Conservation (phyloP, 1,284 basidiomycete species). For the Marasmius fiardii region DNA sequence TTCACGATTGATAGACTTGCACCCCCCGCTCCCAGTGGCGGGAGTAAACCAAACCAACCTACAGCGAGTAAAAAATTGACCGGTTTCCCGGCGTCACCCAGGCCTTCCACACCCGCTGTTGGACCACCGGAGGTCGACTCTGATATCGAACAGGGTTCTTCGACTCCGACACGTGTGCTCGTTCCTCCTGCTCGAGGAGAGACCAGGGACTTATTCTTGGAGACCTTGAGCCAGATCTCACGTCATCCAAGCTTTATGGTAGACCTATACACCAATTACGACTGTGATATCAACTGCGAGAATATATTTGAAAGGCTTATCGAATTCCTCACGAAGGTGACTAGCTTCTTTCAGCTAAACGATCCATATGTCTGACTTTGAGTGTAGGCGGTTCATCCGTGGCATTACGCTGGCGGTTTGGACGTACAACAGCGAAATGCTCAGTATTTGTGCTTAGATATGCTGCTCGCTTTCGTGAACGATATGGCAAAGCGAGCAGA, state of each 20-base stretch:
- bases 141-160: slow-evolving; percentile 47
- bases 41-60: slow-evolving; percentile 20
- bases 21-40: slow-evolving; percentile 37
- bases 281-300: slow-evolving; percentile 96
- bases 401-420: slow-evolving; percentile 53
- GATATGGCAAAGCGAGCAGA: slow-evolving; percentile 84
- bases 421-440: slow-evolving; percentile 74
- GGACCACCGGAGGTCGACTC: slow-evolving; percentile 39
- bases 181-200: slow-evolving; percentile 82
- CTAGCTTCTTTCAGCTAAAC: background rate
- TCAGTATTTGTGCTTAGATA: slow-evolving; percentile 89
- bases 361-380: background rate
- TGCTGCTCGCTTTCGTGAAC: slow-evolving; percentile 84
- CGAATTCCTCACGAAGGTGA: slow-evolving; percentile 83
- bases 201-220: slow-evolving; percentile 87
- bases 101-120: slow-evolving; percentile 54
- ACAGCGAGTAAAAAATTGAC: slow-evolving; percentile 23
- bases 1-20: slow-evolving; percentile 92
- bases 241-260: slow-evolving; percentile 89
- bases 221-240: slow-evolving; percentile 82
- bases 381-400: slow-evolving; percentile 72
- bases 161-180: slow-evolving; percentile 54
- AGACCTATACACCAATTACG: slow-evolving; percentile 94
- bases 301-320: slow-evolving; percentile 93
- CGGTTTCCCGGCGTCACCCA: slow-evolving; percentile 40